phyloP scores from a whole-genome alignment of 1,139 yeast species.

The Pichia sp. region DNA sequence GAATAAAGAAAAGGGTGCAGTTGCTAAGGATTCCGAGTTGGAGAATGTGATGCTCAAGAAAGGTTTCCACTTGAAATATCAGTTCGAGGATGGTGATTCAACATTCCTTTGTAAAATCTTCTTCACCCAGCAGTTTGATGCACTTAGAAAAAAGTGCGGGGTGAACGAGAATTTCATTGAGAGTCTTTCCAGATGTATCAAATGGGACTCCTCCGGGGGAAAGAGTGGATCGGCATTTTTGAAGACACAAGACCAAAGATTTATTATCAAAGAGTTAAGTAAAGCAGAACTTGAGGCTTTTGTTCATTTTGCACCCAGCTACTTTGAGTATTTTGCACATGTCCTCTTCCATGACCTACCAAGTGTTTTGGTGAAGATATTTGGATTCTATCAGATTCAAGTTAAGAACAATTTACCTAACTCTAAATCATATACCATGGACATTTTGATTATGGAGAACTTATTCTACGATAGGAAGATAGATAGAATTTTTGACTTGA shows the following conservation, averaged over 20 bases:
- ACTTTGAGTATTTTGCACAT: constrained; percentile 93
- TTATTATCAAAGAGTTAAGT: constrained; percentile 84
- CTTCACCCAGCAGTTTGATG: constrained; percentile 95
- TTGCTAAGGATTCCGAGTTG: constrained; percentile 22
- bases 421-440: constrained; percentile 67
- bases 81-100: constrained; percentile 80
- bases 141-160: constrained; percentile 79
- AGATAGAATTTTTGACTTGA: constrained; percentile 84
- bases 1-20: not conserved
- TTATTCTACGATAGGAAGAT: constrained; percentile 80
- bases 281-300: constrained; percentile 89
- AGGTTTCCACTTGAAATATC: constrained; percentile 87
- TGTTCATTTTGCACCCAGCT: constrained; percentile 92
- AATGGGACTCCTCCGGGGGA: constrained; percentile 97
- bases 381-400: constrained; percentile 92
- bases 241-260: constrained; percentile 84
- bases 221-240: constrained; percentile 92
- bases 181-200: constrained; percentile 84
- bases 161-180: constrained; percentile 72
- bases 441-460: constrained; percentile 93
- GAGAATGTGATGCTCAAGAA: constrained; percentile 72
- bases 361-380: constrained; percentile 87
- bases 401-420: constrained; percentile 73
- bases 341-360: constrained; percentile 93
- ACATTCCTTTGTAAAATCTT: constrained; percentile 86